Percentiles rank a stretch among this genome's conserved stretches.
Conservation (phyloP, 495 filamentous ascomycete species). For the Hypoxylon subgilvum region DNA sequence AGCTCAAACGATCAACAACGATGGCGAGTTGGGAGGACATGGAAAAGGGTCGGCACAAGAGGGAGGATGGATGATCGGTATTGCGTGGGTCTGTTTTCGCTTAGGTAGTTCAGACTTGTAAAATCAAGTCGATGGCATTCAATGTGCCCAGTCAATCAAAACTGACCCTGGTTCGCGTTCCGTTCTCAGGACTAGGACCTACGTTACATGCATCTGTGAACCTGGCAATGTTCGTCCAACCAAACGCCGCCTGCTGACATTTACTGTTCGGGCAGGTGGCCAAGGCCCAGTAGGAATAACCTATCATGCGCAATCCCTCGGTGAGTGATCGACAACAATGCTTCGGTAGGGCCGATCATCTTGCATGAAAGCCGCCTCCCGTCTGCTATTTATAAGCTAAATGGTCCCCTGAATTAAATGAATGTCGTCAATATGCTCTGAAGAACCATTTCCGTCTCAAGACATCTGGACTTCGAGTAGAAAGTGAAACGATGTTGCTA, state of each 20-base stretch:
- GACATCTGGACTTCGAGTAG: not conserved
- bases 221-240: conserved; percentile 16
- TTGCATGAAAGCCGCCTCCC: not conserved
- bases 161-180: not conserved
- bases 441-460: not conserved
- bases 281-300: not conserved
- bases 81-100: no score
- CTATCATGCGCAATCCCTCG: conserved; percentile 24
- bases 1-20: no score
- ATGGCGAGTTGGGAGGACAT: no score
- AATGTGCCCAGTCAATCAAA: not conserved
- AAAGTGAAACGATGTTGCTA: conserved; percentile 17
- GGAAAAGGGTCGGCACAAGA: not conserved
- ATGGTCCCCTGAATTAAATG: conserved; percentile 19
- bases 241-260: conserved; percentile 3
- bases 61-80: no score
- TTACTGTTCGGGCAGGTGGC: conserved; percentile 33
- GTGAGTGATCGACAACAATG: conserved; percentile 15
- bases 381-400: conserved; percentile 11
- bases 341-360: conserved; percentile 24
- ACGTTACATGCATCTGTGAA: conserved; percentile 23
- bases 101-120: no score
- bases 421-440: not conserved
- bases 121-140: no score
- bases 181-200: not conserved